Evolutionary conservation across 2,329 filamentous ascomycete species (phyloP).

Genomic region (Lomentospora prolificans): DNA sequence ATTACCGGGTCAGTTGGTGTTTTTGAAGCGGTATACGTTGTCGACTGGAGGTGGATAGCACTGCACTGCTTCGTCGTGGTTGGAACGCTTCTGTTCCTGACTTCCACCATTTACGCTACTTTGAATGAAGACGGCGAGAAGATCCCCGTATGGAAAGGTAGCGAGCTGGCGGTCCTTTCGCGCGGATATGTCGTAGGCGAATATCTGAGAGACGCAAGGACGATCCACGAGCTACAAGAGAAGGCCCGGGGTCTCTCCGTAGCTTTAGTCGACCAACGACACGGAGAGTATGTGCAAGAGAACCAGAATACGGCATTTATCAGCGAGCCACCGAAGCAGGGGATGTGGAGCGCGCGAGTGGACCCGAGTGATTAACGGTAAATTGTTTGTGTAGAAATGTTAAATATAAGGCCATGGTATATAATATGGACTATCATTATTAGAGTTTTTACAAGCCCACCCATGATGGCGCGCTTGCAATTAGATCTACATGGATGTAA

Average conservation of each 20-base stretch:
- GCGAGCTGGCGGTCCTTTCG: conserved; percentile 11
- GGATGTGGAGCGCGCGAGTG: not conserved
- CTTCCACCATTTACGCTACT: not conserved
- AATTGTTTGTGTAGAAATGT: too few relatives aligned
- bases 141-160: conserved; percentile 11
- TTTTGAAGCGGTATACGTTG: conserved; percentile 10
- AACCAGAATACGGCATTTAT: not conserved
- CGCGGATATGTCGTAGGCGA: conserved; percentile 5
- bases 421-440: too few relatives aligned
- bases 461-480: too few relatives aligned
- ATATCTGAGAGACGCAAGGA: conserved; percentile 1
- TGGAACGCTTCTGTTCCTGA: not conserved
- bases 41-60: conserved; percentile 10
- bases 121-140: not conserved
- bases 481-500: too few relatives aligned
- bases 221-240: not conserved
- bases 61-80: not conserved
- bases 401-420: too few relatives aligned
- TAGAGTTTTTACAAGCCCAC: too few relatives aligned
- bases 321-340: not conserved
- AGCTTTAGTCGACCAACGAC: not conserved
- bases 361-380: too few relatives aligned
- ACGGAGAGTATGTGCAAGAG: not conserved
- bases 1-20: not conserved
- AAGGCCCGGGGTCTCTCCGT: not conserved